Conservation (phyloP, 2,329 filamentous ascomycete genomes). For the Colletotrichum viniferum region DNA sequence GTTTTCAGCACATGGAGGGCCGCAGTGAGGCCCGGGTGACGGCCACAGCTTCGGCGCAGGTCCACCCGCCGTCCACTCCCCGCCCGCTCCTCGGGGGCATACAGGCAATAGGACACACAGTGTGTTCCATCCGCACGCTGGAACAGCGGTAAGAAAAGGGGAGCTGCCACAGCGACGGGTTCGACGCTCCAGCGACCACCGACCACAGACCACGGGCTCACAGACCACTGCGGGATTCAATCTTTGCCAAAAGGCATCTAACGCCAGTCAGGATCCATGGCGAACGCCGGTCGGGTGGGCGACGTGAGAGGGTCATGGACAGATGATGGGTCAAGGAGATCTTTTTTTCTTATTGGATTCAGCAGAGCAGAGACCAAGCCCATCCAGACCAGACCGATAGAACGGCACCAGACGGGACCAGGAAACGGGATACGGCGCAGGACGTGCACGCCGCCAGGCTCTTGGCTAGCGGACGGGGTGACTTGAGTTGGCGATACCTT, state of each 20-base stretch:
- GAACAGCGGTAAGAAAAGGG: neutral
- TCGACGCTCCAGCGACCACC: conserved; percentile 2
- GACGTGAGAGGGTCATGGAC: neutral
- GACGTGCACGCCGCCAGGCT: neutral
- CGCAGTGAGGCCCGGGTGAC: neutral
- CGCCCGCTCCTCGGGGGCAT: neutral
- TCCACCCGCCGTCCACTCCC: neutral
- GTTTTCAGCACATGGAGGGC: neutral
- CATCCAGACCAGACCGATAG: neutral
- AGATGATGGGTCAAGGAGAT: neutral
- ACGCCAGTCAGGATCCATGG: conserved; percentile 12
- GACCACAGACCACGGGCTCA: conserved; percentile 14
- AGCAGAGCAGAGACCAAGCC: neutral
- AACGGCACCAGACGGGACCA: neutral
- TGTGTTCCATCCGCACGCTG: neutral
- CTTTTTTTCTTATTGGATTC: neutral
- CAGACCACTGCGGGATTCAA: conserved; percentile 12
- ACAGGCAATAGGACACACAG: neutral
- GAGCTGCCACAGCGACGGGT: neutral
- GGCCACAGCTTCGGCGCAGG: neutral
- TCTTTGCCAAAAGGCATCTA: neutral
- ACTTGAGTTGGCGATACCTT: neutral
- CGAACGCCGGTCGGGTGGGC: conserved; percentile 14
- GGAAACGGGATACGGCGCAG: neutral
- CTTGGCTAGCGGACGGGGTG: neutral